Evolutionary conservation across 768 basidiomycete genomes (phyloP).

Genomic region (Amanita pallidorosea): DNA sequence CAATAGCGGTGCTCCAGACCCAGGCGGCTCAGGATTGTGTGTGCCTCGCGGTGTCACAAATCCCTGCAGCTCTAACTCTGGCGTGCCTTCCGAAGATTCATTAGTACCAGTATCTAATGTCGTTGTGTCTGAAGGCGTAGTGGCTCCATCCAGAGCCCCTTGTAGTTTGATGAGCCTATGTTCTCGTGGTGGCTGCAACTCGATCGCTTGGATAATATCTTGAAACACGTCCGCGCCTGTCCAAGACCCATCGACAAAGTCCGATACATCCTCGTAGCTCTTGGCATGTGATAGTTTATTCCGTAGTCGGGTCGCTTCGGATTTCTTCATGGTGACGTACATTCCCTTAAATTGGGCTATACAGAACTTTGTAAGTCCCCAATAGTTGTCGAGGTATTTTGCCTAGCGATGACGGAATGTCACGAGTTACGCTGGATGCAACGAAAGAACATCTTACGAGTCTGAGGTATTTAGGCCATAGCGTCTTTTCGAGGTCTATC

Average conservation of each 20-base stretch:
- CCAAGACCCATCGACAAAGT: constrained; percentile 36
- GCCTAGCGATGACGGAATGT: constrained; percentile 28
- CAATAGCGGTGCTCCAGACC: constrained; percentile 36
- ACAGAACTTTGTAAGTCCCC: constrained; percentile 83
- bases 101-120: neutral
- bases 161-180: constrained; percentile 19
- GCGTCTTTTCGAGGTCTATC: constrained; percentile 52
- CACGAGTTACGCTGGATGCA: neutral
- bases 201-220: constrained; percentile 42
- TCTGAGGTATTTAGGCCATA: constrained; percentile 67
- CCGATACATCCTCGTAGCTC: constrained; percentile 40
- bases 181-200: constrained; percentile 28
- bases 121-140: neutral
- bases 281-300: constrained; percentile 52
- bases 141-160: constrained; percentile 13
- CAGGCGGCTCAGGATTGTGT: constrained; percentile 49
- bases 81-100: constrained; percentile 11
- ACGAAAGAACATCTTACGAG: constrained; percentile 32
- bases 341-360: constrained; percentile 70
- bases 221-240: constrained; percentile 54
- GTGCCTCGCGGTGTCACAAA: constrained; percentile 39
- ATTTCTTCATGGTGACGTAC: constrained; percentile 44
- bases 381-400: constrained; percentile 70
- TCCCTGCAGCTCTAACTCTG: neutral
- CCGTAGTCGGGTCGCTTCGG: constrained; percentile 45